Percentiles rank a stretch among this genome's conserved stretches.
phyloP scores from a whole-genome alignment of 371 early-diverging fungal genomes.

The Mortierella polycephala region DNA sequence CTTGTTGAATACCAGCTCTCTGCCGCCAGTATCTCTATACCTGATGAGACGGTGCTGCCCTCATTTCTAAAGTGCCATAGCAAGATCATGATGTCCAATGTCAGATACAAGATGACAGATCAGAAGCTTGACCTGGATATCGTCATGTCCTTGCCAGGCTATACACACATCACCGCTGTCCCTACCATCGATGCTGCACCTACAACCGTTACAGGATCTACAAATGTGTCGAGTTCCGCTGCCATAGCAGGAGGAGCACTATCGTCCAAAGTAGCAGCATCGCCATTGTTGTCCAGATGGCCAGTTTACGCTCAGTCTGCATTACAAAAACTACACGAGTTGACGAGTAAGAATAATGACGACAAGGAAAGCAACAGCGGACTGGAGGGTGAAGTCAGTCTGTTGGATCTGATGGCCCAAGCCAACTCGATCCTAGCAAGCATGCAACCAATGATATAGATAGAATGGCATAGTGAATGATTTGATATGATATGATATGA shows the following conservation, averaged over 20 bases:
- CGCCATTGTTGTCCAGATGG: neutral
- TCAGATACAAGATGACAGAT: constrained; percentile 33
- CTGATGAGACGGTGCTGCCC: neutral
- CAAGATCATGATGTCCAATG: constrained; percentile 30
- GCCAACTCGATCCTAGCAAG: neutral
- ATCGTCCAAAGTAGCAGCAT: too few relatives aligned
- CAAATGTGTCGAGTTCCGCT: too few relatives aligned
- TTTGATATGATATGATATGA: too few relatives aligned
- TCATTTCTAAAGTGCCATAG: constrained; percentile 22
- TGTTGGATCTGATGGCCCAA: neutral
- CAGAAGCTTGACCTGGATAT: constrained; percentile 32
- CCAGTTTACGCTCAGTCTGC: constrained; percentile 1
- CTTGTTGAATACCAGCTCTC: constrained; percentile 39
- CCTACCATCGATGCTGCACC: neutral
- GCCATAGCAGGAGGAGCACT: too few relatives aligned
- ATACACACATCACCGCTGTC: constrained; percentile 18
- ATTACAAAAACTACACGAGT: neutral
- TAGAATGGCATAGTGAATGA: too few relatives aligned
- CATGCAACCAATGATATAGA: neutral
- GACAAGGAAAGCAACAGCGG: neutral
- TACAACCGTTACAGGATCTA: too few relatives aligned
- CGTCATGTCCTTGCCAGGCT: constrained; percentile 20
- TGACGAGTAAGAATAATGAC: neutral
- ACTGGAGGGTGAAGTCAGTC: neutral
- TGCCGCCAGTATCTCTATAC: neutral